Conservation (phyloP, 2,329 filamentous ascomycete species). For the Fusarium incarnatum region DNA sequence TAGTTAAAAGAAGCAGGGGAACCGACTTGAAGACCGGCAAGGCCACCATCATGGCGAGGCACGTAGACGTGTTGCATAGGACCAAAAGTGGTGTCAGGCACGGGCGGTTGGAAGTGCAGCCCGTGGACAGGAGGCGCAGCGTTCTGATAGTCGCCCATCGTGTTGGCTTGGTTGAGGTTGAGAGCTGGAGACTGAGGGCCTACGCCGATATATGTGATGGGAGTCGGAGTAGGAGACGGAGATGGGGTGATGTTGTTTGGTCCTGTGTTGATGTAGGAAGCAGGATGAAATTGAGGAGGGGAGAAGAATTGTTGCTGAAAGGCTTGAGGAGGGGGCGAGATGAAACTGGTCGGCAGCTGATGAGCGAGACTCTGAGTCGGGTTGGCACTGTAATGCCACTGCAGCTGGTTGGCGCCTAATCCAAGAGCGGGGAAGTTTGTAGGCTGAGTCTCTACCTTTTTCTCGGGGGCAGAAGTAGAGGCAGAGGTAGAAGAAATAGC, state of each 20-base stretch:
- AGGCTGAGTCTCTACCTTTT: conserved; percentile 26
- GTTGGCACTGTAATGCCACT: conserved; percentile 52
- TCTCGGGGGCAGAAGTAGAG: conserved; percentile 17
- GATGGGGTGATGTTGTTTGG: conserved; percentile 8
- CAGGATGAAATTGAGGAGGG: conserved; percentile 26
- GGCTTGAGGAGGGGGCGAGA: conserved; percentile 30
- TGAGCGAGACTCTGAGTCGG: conserved; percentile 50
- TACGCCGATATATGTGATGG: conserved; percentile 47
- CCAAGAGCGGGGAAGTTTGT: conserved; percentile 49
- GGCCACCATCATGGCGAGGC: conserved; percentile 62
- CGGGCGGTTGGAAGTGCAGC: conserved; percentile 68
- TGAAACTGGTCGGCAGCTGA: conserved; percentile 40
- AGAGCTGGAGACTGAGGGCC: conserved; percentile 46
- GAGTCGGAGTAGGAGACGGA: neutral
- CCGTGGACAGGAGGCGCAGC: conserved; percentile 56
- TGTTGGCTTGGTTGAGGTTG: conserved; percentile 22
- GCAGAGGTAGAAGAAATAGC: neutral
- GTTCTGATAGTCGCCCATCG: conserved; percentile 57
- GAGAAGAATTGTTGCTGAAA: conserved; percentile 23
- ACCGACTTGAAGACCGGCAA: conserved; percentile 51
- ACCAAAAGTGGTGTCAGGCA: conserved; percentile 68
- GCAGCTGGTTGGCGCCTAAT: conserved; percentile 41
- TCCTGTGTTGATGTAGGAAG: conserved; percentile 24
- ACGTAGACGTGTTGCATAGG: conserved; percentile 66
- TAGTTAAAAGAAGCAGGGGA: conserved; percentile 44